Base-by-base conservation (phyloP, 345 rosid species). In the Garcia nutans region DNA sequence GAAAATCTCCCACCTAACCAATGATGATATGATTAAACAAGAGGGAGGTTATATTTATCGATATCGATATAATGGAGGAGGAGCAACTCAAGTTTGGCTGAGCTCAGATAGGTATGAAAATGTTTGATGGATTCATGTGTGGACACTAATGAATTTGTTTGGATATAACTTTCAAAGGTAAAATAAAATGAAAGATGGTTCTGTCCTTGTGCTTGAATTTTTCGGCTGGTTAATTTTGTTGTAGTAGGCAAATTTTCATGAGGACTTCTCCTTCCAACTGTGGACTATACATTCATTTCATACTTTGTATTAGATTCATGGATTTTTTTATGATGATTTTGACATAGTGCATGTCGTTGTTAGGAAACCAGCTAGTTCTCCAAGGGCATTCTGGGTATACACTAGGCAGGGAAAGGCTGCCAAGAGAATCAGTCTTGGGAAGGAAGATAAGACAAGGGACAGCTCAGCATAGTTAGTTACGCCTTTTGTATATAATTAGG, bases 21-120 rank as follows among this genome's bases (percentile, higher is more conserved):
- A 91, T 20, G 98, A 92, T 79, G 98, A 92, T 52, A 81, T 85
- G 90, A 87, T 80, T 75, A 92, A 91, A 80, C 99, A 96, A 87
- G 98, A 93, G 82, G 98, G 94, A 57, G 97, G 84, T 74, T 96
- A 96, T 81, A 85, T 96, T 77, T 96, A 96, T 82, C 95, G 93
- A 63, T 96, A 96, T 84, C 89, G 90, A 70, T 96, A 96, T 86
- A 90, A 92, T 86, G 97, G 97, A 55, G 99, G 99, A 65, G 99
- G 98, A 81, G 97, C 99, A 67, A 85, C 98, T 82, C 99, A 96
- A 90, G 98, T 91, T 81, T 96, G 99, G 99, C 84, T 96, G 80
- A 87, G 89, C 76, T 92, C 97, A 72, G 93, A 92, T 87, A 91
- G 99, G 99, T 93, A 82, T 19, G 15, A 28, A 19, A 15, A 31